Percentiles rank a stretch among this genome's conserved stretches.
Conservation (phyloP, 371 early-diverging fungal genomes). For the Nematocida ausubeli region DNA sequence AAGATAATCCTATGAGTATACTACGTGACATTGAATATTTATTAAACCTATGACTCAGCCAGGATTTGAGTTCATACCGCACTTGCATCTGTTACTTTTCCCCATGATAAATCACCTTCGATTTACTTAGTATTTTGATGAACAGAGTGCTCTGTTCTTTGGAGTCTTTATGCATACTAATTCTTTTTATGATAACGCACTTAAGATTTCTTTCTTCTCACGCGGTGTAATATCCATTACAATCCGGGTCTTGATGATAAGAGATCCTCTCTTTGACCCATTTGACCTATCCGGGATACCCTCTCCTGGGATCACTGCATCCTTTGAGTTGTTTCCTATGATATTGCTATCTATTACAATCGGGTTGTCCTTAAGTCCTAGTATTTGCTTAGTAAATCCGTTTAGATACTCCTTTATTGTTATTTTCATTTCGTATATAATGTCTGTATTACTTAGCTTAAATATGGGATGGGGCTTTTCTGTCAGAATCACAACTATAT, state of each 20-base stretch:
- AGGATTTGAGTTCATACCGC: no score
- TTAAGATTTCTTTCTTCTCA: background rate
- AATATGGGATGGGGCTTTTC: conserved; percentile 78
- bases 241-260: conserved; percentile 30
- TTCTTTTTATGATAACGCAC: conserved; percentile 5
- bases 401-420: conserved; percentile 67
- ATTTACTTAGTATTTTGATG: background rate
- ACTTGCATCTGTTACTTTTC: background rate
- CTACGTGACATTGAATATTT: no score
- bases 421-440: conserved; percentile 75
- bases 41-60: no score
- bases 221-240: conserved; percentile 17
- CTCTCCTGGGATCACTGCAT: conserved; percentile 14
- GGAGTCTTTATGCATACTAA: no score
- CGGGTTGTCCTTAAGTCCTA: conserved; percentile 27
- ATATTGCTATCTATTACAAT: conserved; percentile 5
- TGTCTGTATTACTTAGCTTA: conserved; percentile 79
- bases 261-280: conserved; percentile 37
- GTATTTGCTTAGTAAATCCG: conserved; percentile 17
- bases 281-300: conserved; percentile 52
- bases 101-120: background rate
- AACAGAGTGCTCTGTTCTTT: background rate
- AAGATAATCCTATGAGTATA: no score
- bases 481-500: conserved; percentile 80
- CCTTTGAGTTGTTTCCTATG: conserved; percentile 15